Evolutionary conservation across 2,329 filamentous ascomycete genomes (phyloP), one percentile per base, ranked within the genome.

Genomic region (Pezicula carpinea): DNA sequence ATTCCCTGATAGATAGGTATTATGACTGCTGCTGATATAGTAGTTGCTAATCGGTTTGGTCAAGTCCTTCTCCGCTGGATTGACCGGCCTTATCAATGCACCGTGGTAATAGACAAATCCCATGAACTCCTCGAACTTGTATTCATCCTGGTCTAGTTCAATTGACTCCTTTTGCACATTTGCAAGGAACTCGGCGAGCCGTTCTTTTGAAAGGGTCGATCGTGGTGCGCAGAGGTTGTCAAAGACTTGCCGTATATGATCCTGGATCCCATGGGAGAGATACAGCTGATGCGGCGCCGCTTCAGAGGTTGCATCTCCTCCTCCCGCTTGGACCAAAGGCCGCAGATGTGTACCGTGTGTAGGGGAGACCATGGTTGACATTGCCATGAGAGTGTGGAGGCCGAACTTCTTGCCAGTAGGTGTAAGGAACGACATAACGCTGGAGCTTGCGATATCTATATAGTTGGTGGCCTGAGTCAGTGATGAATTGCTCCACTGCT

Each of bases 11-110:
- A 96, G 73, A 64, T 96, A 96, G 0, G 91, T 96, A 64, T 96
- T 96, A 71, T 96, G 91, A 62, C 89, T 96, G 56, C 89, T 95
- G 52, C 85, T 95, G 64, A 96, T 91, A 66, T 89, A 96, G 70
- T 96, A 96, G 63, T 95, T 89, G 53, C 59, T 65, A 38, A 64
- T 58, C 4, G 63, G 61, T 45, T 50, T 62, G 6, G 57, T 53
- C 35, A 60, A 49, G 38, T 65, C 61, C 49, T 62, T 59, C 18
- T 58, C 53, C 10, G 48, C 48, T 5, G 46, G 33, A 10, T 49
- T 36, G 5, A 53, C 17, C 4, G 48, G 46, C 31, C 51, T 55
- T 36, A 57, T 43, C n/a, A 64, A 53, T 18, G 52, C 59, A 33
- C 51, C 36, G 36, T 54, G 55, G n/a, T 56, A 56, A 38, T 60